Evolutionary conservation across 2,329 filamentous ascomycete species (phyloP).

Genomic region (Fusarium decemcellulare): DNA sequence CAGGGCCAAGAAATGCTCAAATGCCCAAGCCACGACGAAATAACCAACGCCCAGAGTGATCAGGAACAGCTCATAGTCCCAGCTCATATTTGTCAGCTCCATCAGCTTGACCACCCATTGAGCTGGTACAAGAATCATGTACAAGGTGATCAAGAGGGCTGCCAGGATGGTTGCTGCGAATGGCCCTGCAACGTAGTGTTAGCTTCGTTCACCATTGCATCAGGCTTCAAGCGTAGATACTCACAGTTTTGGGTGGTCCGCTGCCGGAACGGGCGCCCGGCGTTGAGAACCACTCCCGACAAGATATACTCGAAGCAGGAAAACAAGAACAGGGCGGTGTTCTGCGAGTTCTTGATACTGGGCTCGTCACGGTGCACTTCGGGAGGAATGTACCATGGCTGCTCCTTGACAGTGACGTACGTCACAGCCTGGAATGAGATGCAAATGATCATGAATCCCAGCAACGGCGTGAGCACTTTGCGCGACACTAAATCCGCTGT

Average conservation of each 20-base stretch:
- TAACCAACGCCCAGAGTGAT: constrained; percentile 78
- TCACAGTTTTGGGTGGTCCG: constrained; percentile 83
- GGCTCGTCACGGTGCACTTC: constrained; percentile 82
- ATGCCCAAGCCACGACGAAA: constrained; percentile 77
- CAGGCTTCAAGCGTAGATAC: constrained; percentile 47
- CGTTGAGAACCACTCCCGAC: constrained; percentile 88
- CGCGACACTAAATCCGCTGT: constrained; percentile 93
- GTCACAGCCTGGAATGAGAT: constrained; percentile 82
- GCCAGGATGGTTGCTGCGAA: constrained; percentile 84
- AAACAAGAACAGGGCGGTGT: constrained; percentile 89
- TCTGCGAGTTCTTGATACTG: constrained; percentile 92
- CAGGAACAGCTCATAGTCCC: constrained; percentile 80
- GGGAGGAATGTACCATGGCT: constrained; percentile 91
- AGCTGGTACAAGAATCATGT: constrained; percentile 85
- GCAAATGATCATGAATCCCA: constrained; percentile 90
- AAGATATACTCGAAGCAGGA: constrained; percentile 97
- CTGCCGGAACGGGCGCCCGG: constrained; percentile 92
- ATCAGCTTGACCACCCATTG: constrained; percentile 80
- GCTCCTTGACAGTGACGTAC: constrained; percentile 81
- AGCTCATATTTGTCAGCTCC: constrained; percentile 85
- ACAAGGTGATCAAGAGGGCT: constrained; percentile 76
- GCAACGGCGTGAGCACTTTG: constrained; percentile 89
- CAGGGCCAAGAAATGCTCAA: constrained; percentile 81
- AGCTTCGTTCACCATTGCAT: not conserved
- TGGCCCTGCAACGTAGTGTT: constrained; percentile 70